phyloP scores from a whole-genome alignment of 2,329 filamentous ascomycete species.

The Clonostachys rhizophaga region DNA sequence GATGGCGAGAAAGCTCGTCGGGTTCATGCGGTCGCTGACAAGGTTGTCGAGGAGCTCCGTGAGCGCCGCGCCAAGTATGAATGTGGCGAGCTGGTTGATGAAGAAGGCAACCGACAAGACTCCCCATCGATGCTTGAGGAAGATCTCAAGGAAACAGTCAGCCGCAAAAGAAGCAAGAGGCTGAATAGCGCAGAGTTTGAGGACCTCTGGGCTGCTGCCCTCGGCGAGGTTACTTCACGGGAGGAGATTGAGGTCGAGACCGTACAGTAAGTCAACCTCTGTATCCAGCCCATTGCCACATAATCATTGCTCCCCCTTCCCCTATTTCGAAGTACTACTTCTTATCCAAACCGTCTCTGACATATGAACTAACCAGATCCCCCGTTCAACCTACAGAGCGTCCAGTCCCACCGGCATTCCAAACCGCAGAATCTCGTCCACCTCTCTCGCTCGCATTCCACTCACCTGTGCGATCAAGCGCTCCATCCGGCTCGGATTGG shows the following conservation, averaged over 20 bases:
- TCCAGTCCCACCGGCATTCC: slow-evolving; percentile 57
- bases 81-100: slow-evolving; percentile 69
- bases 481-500: slow-evolving; percentile 75
- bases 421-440: slow-evolving; percentile 67
- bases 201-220: slow-evolving; percentile 73
- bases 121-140: slow-evolving; percentile 60
- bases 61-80: slow-evolving; percentile 85
- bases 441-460: slow-evolving; percentile 87
- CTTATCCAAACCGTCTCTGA: slow-evolving; percentile 38
- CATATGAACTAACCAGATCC: slow-evolving; percentile 80
- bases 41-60: slow-evolving; percentile 80
- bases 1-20: slow-evolving; percentile 89
- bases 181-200: slow-evolving; percentile 89
- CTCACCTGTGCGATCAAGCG: slow-evolving; percentile 76
- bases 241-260: slow-evolving; percentile 52
- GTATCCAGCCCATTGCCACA: slow-evolving; percentile 6
- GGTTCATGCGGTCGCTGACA: slow-evolving; percentile 82
- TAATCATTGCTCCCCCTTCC: slow-evolving; percentile 4
- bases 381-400: slow-evolving; percentile 68
- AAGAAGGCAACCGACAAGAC: slow-evolving; percentile 53
- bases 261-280: slow-evolving; percentile 45
- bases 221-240: slow-evolving; percentile 63
- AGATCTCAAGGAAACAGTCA: slow-evolving; percentile 73
- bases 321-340: slow-evolving; percentile 9
- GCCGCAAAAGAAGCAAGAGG: slow-evolving; percentile 71